Base-by-base conservation (phyloP, 2,329 filamentous ascomycete species). In the Sordariomycetes sp. region DNA sequence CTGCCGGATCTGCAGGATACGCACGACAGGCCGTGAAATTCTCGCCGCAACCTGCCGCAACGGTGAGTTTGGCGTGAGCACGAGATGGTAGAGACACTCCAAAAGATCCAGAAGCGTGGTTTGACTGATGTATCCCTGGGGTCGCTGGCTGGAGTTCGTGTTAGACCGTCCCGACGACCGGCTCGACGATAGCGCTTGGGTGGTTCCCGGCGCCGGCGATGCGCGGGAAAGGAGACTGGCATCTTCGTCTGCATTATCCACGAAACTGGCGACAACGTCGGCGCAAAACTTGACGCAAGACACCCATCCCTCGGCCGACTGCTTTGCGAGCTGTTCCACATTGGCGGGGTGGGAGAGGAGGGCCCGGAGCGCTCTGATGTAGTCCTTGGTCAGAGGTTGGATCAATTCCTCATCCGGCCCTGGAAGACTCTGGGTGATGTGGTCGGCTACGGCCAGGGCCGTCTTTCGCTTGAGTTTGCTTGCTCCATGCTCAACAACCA, bases 341-440 rank as follows among this genome's bases (percentile, higher is more conserved):
- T 95, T 90, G 20, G 89, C 79, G 52, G 83, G 81, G 64, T 87
- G 81, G 50, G 83, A 81, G 20, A 97, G 77, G 2, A 96, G 70
- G 32, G 80, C 76, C 4, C 80, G 75, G 62, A 99, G 72, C 22
- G 84, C 80, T 72, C 89, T 95, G 62, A 89, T 78, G 67, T 96
- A 95, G 65, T 94, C 84, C 54, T 84, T 77, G 25, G 84, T 72
- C 5, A 99, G 75, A 13, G 87, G 85, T 58, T 84, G 77, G 61
- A 89, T 83, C 57, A 86, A 80, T 2, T 75, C 77, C 15, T 82
- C 82, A 57, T 84, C 79, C 3, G 72, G 70, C 0, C 75, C 78
- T 1, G 84, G 80, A 3, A 95, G 75, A 20, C 84, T 82, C 62
- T 96, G 84, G 2, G 82, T 85, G 60, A 97, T 86, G 69, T 96